These are phyloP conservation scores for Eruca vesicaria DNA, from an alignment of 441 rosid genomes.

Conservation along the genomic window DNA sequence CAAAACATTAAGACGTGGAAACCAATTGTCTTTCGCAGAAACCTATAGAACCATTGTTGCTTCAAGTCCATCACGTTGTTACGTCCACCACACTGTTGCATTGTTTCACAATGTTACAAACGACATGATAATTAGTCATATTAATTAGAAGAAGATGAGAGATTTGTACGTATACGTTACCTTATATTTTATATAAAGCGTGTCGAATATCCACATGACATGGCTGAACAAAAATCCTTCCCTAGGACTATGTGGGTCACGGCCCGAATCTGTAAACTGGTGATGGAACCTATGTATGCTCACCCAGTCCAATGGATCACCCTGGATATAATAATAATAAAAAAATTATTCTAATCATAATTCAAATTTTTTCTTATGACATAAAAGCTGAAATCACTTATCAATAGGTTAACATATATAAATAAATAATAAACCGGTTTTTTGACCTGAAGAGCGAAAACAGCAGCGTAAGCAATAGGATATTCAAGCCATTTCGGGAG, in stretches of 20 bases:
- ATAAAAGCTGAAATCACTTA: not conserved
- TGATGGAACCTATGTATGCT: constrained; percentile 17
- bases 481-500: constrained; percentile 5
- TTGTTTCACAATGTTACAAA: not conserved
- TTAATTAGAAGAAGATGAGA: not conserved
- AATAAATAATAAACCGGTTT: not conserved
- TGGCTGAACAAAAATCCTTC: constrained; percentile 11
- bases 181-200: not conserved
- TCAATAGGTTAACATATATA: not conserved
- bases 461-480: constrained; percentile 3
- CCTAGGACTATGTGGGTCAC: constrained; percentile 10
- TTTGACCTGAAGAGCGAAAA: constrained; percentile 3
- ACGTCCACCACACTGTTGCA: constrained; percentile 2
- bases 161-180: not conserved
- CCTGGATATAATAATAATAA: not conserved
- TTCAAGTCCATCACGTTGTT: constrained; percentile 21
- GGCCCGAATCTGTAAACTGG: constrained; percentile 1
- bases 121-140: not conserved
- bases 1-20: constrained; percentile 3
- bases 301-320: constrained; percentile 11
- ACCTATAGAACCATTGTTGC: constrained; percentile 17
- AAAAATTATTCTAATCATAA: not conserved
- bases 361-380: too few species aligned
- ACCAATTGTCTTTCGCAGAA: not conserved
- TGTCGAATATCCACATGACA: constrained; percentile 3